phyloP scores from a whole-genome alignment of 441 rosid species.

The Populus hybrid region DNA sequence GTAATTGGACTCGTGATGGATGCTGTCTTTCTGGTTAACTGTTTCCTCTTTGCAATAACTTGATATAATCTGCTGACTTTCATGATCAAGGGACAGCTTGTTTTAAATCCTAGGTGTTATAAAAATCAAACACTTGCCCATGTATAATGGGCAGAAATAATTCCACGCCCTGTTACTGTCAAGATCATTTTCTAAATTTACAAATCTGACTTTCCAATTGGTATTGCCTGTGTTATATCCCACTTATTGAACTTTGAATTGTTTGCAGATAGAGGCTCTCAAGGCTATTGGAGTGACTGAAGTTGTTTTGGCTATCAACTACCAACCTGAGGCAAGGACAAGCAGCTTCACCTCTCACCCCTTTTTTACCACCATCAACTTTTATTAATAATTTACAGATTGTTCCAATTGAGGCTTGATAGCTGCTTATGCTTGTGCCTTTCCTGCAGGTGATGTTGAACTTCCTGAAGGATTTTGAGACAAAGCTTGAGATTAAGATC shows the following conservation, averaged over 20 bases:
- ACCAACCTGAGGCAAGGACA: conserved; percentile 80
- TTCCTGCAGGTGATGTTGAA: conserved; percentile 82
- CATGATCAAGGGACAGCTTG: conserved; percentile 8
- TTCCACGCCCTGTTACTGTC: conserved; percentile 3
- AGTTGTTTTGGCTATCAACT: conserved; percentile 94
- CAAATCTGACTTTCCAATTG: background rate
- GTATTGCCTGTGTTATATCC: background rate
- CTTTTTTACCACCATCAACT: background rate
- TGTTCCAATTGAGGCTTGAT: conserved; percentile 3
- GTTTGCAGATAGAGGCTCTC: conserved; percentile 84
- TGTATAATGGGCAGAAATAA: background rate
- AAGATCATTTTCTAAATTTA: conserved; percentile 1
- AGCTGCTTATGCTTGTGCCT: conserved; percentile 8
- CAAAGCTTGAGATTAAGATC: conserved; percentile 84
- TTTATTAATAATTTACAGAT: background rate
- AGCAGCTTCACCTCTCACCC: background rate
- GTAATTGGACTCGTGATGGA: background rate
- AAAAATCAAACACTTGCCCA: background rate
- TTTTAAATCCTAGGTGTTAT: background rate
- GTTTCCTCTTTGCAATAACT: background rate
- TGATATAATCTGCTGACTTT: background rate
- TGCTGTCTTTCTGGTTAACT: conserved; percentile 1
- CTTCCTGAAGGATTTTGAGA: conserved; percentile 88
- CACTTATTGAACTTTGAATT: conserved; percentile 13
- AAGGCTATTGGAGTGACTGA: conserved; percentile 91